A percentile compares a stretch with the other conserved stretches of the same genome.
Conservation (phyloP, 371 early-diverging fungal species). For the Lichtheimia hyalospora region DNA sequence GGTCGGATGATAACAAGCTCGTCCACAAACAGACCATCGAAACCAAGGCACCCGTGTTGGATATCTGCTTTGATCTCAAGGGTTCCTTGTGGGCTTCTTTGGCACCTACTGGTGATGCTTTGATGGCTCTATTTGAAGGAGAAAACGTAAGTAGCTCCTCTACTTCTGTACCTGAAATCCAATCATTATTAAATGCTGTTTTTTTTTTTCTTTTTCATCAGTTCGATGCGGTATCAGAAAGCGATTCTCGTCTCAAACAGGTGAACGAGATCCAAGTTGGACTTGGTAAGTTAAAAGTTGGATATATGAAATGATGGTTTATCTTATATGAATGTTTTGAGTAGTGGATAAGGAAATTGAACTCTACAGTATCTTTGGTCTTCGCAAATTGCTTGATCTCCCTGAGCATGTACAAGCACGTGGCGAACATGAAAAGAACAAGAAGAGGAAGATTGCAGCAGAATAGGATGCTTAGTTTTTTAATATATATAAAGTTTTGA, state of each 20-base stretch:
- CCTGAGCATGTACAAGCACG: slow-evolving; percentile 30
- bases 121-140: slow-evolving; percentile 16
- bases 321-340: background rate
- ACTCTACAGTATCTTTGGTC: slow-evolving; percentile 51
- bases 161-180: too few relatives aligned
- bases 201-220: background rate
- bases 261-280: slow-evolving; percentile 44
- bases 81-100: slow-evolving; percentile 34
- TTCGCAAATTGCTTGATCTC: slow-evolving; percentile 54
- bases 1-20: slow-evolving; percentile 22
- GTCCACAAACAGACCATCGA: slow-evolving; percentile 29
- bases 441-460: slow-evolving; percentile 35
- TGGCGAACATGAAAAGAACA: slow-evolving; percentile 17
- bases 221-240: slow-evolving; percentile 16
- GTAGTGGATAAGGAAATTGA: slow-evolving; percentile 44
- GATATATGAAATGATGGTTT: background rate
- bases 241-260: slow-evolving; percentile 31
- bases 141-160: slow-evolving; percentile 16
- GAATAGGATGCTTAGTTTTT: slow-evolving; percentile 9
- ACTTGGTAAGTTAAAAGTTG: slow-evolving; percentile 18
- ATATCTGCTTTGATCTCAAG: slow-evolving; percentile 29
- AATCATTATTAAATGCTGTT: too few relatives aligned
- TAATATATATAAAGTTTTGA: slow-evolving; percentile 1
- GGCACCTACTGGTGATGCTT: slow-evolving; percentile 21
- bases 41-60: slow-evolving; percentile 26